Evolutionary conservation across 2,329 filamentous ascomycete genomes (phyloP), one percentile per base, ranked within the genome.

Genomic region (Grosmannia clavigera): DNA sequence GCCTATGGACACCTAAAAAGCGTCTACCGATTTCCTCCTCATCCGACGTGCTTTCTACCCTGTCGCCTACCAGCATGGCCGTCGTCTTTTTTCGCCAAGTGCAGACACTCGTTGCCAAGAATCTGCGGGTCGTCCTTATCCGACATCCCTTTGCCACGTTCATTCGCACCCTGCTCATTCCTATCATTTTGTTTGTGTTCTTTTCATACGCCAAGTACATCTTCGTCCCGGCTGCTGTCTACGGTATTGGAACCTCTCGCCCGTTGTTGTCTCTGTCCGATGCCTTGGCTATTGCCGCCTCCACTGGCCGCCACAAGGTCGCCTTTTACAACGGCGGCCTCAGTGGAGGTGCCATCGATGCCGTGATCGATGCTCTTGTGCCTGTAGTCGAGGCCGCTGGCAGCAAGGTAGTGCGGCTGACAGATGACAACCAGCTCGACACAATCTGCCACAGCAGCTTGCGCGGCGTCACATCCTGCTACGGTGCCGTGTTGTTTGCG

Each of bases 271-370:
- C 81, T 12, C 78, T 95, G 22, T 68, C 76, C 40, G 74, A 87
- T 63, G 89, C 85, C 1, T 77, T 95, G 38, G 68, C 72, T 25
- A 73, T 74, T 31, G 82, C 85, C 2, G 73, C 74, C 19, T 76
- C 76, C 12, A 71, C 71, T 31, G 83, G 84, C 22, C 80, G 88
- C 64, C 73, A 87, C 65, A 90, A 82, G 57, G 76, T 96, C 16
- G 85, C 85, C 14, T 89, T 96, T 60, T 84, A 95, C 61, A 87
- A 95, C 69, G 90, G 83, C 71, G 87, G 87, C 11, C 73, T 81
- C 58, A 76, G 75, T 0, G 86, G 83, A 11, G 89, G 88, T 19
- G 79, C 85, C 59, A 91, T 95, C 58, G 83, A 88, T 60, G 74
- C 74, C 14, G 84, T 94, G 22, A 90, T 95, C 62, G 76, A 81